Conservation (phyloP, 108 stramenopile genomes). For the Fragilariopsis cylindrus region DNA sequence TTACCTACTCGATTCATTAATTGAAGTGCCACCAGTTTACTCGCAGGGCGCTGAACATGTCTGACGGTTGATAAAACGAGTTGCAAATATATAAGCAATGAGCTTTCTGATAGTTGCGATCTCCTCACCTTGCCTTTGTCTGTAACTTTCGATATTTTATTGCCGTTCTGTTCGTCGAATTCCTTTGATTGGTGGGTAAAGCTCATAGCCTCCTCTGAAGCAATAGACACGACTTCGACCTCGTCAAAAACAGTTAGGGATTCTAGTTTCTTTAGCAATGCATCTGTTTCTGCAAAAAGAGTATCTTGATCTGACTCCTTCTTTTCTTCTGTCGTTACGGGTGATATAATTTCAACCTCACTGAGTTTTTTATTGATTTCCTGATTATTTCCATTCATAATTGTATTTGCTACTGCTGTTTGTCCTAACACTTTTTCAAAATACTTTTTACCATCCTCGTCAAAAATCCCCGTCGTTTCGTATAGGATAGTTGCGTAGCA, state of each 20-base stretch:
- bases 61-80: constrained; percentile 83
- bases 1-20: constrained; percentile 77
- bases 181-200: not conserved
- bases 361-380: not conserved
- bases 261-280: constrained; percentile 41
- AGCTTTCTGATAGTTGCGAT: constrained; percentile 42
- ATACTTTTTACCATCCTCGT: constrained; percentile 71
- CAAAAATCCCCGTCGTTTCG: constrained; percentile 73
- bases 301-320: constrained; percentile 35
- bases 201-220: constrained; percentile 3
- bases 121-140: constrained; percentile 12
- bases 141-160: not conserved
- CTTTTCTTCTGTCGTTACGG: constrained; percentile 50
- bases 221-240: constrained; percentile 18
- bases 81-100: constrained; percentile 84
- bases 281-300: constrained; percentile 45
- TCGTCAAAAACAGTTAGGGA: constrained; percentile 38
- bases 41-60: constrained; percentile 86
- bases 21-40: constrained; percentile 88
- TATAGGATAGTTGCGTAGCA: constrained; percentile 71
- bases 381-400: not conserved
- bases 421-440: constrained; percentile 61
- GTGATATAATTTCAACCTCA: constrained; percentile 16
- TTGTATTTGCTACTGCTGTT: constrained; percentile 26
- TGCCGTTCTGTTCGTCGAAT: not conserved